Evolutionary conservation across 192 early-diverging fungal species (phyloP).

Genomic region (Spinellus fusiger): DNA sequence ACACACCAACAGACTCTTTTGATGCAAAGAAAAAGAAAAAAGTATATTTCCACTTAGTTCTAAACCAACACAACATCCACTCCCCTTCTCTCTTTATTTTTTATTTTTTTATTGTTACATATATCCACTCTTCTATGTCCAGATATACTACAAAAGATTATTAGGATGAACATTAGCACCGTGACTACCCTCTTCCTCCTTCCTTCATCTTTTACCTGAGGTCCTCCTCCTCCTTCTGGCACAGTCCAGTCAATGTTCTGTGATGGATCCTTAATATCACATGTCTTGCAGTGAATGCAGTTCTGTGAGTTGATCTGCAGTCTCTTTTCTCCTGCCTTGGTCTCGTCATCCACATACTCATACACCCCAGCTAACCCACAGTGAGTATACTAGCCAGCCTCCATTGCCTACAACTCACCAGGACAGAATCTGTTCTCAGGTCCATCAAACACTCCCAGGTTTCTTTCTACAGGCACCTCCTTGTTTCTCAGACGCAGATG

Average conservation of each 20-base stretch:
- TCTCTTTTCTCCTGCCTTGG: conserved; percentile 79
- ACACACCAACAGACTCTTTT: neutral
- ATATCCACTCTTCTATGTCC: neutral
- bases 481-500: conserved; percentile 80
- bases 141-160: neutral
- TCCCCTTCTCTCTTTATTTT: neutral
- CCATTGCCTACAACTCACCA: conserved; percentile 36
- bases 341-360: conserved; percentile 94
- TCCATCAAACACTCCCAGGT: conserved; percentile 83
- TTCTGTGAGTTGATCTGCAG: conserved; percentile 97
- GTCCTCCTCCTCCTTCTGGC: conserved; percentile 85
- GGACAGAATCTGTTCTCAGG: conserved; percentile 97
- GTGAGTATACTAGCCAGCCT: neutral
- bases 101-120: neutral
- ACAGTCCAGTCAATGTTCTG: conserved; percentile 99
- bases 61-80: neutral
- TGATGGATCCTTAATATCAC: conserved; percentile 98
- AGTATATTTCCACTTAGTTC: neutral
- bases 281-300: conserved; percentile 99
- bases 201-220: conserved; percentile 40
- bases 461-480: conserved; percentile 72
- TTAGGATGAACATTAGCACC: neutral
- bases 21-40: neutral
- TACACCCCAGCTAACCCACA: conserved; percentile 76
- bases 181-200: too few relatives aligned